phyloP scores from a whole-genome alignment of 345 rosid species.

The Salix suchowensis region DNA sequence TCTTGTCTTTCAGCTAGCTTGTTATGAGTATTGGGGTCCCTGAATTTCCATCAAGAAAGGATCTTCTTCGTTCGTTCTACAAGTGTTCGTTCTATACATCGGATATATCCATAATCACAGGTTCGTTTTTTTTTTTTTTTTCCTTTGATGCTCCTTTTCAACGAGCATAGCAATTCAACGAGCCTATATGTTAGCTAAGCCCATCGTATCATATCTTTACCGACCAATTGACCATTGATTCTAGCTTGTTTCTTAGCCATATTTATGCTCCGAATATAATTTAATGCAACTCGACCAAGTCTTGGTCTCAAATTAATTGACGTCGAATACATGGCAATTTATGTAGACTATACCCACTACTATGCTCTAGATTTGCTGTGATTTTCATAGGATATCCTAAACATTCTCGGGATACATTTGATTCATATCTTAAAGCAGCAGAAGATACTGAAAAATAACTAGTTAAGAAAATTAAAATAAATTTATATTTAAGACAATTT shows the following conservation, averaged over 20 bases:
- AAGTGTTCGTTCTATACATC: not conserved
- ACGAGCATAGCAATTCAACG: not conserved
- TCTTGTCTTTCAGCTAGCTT: not conserved
- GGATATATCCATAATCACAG: not conserved
- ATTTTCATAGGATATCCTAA: too few species aligned
- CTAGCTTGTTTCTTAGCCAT: not conserved
- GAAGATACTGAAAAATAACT: too few species aligned
- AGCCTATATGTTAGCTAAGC: not conserved
- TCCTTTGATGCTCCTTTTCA: not conserved
- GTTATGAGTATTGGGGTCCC: not conserved
- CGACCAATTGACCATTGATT: not conserved
- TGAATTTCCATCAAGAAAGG: not conserved
- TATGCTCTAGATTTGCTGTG: too few species aligned
- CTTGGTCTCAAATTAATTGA: not conserved
- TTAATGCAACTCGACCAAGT: not conserved
- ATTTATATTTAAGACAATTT: too few species aligned
- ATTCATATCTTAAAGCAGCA: too few species aligned
- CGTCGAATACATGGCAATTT: not conserved
- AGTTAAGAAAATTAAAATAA: too few species aligned
- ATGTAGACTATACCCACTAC: not conserved
- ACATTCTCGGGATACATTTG: too few species aligned
- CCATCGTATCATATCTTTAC: not conserved
- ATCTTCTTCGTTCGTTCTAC: not conserved
- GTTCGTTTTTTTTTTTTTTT: not conserved
- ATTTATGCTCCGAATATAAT: not conserved